Conservation (phyloP, 108 stramenopile species). For the Cyclostephanos tholiformis region DNA sequence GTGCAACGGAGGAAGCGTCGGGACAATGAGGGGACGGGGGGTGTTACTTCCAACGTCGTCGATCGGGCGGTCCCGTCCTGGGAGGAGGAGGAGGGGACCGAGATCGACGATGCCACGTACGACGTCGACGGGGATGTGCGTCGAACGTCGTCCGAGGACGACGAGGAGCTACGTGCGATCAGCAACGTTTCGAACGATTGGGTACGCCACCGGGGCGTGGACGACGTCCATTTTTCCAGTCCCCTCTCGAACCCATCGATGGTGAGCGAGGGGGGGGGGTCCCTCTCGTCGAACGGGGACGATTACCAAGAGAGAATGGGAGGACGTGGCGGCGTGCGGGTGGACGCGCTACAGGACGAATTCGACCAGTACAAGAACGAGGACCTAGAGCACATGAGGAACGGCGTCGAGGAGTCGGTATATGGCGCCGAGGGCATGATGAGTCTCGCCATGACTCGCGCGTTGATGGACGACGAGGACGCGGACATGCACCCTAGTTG, state of each 20-base stretch:
- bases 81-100: neutral
- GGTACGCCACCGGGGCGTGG: neutral
- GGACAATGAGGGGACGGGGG: neutral
- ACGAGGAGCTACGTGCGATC: neutral
- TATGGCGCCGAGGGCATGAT: slow-evolving; percentile 76
- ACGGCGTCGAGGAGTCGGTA: slow-evolving; percentile 63
- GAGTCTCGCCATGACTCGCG: slow-evolving; percentile 78
- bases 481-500: slow-evolving; percentile 30
- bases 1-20: slow-evolving; percentile 15
- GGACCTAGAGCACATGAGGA: slow-evolving; percentile 71
- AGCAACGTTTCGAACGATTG: neutral
- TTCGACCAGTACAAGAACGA: slow-evolving; percentile 85
- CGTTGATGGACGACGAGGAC: slow-evolving; percentile 77
- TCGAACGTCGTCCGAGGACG: neutral
- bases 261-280: slow-evolving; percentile 55
- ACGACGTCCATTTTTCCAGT: slow-evolving; percentile 10
- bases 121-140: neutral
- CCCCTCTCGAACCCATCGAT: slow-evolving; percentile 59
- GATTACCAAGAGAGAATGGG: slow-evolving; percentile 21
- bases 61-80: neutral
- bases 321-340: neutral
- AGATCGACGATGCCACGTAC: neutral
- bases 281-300: slow-evolving; percentile 50
- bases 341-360: slow-evolving; percentile 63
- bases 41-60: neutral